Base-by-base conservation (phyloP, 306 rosid genomes). In the Trichosanthes truncata region DNA sequence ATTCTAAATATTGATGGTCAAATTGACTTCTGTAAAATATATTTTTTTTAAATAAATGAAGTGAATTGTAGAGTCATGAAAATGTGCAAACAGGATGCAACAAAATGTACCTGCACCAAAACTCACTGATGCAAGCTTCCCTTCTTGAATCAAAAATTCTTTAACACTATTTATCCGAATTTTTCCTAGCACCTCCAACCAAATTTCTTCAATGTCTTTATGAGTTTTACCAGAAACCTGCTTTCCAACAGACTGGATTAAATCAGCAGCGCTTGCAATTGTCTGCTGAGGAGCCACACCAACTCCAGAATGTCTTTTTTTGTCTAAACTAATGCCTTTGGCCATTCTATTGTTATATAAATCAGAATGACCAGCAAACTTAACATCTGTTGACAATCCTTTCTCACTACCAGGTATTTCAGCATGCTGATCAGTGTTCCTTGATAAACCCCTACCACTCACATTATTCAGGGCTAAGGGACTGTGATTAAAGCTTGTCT, bases 171-270 rank as follows among this genome's bases (percentile, higher is more conserved):
- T 79, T 66, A 82, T 86, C 72, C 87, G 90, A 83, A 96, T 89
- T 80, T 90, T 89, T 65, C 90, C 89, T 76, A 96, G 90, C 86
- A 91, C 94, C 88, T 91, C 96, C 82, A 84, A 84, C 99, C 99
- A 96, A 83, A 96, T 93, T 80, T 93, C 96, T 82, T 90, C 92
- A 63, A 89, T 91, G 81, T 83, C 91, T 83, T 69, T 86, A 40
- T 53, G 84, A 85, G 65, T 77, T 81, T 81, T 88, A 78, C 87
- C 85, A 80, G 81, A 83, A 77, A 35, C 76, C 78, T 87, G 91
- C 84, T 81, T 85, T 80, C 85, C 93, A 67, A 62, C 80, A 77
- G 78, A 79, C 82, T 86, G 88, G 68, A 35, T 84, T 68, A 74
- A 79, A 55, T 86, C 87, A 29, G 87, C 53, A 66, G 83, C 72